Percentiles rank a stretch among this genome's conserved stretches.
Conservation (phyloP, 2,329 filamentous ascomycete genomes). For the Hypoxylon sp. region DNA sequence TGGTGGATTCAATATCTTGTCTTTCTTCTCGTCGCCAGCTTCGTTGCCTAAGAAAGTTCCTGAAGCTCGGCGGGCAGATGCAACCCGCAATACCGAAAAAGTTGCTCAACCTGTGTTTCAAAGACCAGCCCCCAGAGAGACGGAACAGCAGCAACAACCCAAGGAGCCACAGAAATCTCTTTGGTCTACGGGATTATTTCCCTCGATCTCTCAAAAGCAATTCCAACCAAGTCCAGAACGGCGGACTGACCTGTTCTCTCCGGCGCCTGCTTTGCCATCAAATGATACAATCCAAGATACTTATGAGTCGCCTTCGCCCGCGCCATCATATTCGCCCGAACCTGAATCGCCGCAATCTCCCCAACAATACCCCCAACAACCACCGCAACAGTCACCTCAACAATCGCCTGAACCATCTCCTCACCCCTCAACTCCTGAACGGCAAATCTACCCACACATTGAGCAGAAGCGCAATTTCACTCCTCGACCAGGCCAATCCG, state of each 20-base stretch:
- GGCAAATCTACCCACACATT: slow-evolving; percentile 55
- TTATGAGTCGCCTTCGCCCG: slow-evolving; percentile 44
- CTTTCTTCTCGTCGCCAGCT: slow-evolving; percentile 72
- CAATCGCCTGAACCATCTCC: slow-evolving; percentile 23
- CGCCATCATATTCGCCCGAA: slow-evolving; percentile 22
- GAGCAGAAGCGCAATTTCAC: slow-evolving; percentile 66
- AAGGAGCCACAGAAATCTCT: slow-evolving; percentile 49
- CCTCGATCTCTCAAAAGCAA: slow-evolving; percentile 55
- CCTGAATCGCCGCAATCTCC: slow-evolving; percentile 10
- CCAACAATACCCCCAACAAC: background rate
- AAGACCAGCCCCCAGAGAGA: slow-evolving; percentile 46
- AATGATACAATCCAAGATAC: slow-evolving; percentile 50
- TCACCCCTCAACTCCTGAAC: slow-evolving; percentile 55
- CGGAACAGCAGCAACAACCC: slow-evolving; percentile 43
- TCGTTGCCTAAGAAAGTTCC: slow-evolving; percentile 53
- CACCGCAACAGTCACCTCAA: slow-evolving; percentile 2
- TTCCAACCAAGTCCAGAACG: slow-evolving; percentile 54
- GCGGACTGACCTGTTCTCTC: slow-evolving; percentile 57
- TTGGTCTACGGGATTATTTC: slow-evolving; percentile 53
- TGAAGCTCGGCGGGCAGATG: slow-evolving; percentile 31
- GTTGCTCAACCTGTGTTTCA: slow-evolving; percentile 34
- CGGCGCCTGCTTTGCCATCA: slow-evolving; percentile 48
- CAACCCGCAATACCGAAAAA: slow-evolving; percentile 27
- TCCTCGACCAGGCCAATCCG: slow-evolving; percentile 57
- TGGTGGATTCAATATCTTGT: slow-evolving; percentile 63